Base-by-base conservation (phyloP, 768 basidiomycete species). In the Russula virescens region DNA sequence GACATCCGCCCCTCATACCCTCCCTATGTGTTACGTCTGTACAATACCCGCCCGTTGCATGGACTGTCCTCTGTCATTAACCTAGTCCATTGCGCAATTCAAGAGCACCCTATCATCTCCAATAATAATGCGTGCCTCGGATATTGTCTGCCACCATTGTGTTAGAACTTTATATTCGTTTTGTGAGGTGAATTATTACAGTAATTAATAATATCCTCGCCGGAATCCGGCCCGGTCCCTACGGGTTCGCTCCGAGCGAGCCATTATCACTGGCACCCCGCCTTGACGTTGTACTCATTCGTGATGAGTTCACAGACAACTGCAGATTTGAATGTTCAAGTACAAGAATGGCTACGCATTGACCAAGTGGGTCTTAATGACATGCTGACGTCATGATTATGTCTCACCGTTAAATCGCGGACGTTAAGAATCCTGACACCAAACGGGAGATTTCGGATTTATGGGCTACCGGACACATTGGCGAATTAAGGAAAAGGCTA, bases 401-500 rank as follows among this genome's bases (percentile, higher is more conserved):
- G 4, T 45, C 23, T 54, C 1, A n/a, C 18, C 52, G 26, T 7
- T 25, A 26, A 40, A 48, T 35, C 23, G 26, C 34, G 38, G 5
- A 31, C 8, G 35, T 38, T 35, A 21, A 86, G 84, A 85, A 85
- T 63, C 73, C 76, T 38, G 71, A 69, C 14, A 85, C 83, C 9
- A 75, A 78, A 52, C 57, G 70, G 45, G 83, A 85, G 64, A 80
- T 86, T 26, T 73, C 80, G 58, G 66, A 63, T 1, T 73, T 87
- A 10, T 79, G 79, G 77, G 68, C 75, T 40, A 70, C 72, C 13
- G 74, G 76, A 21, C 71, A 82, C 40, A 70, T 69, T 8, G 69
- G 71, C 31, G 85, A 85, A 71, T 73, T 88, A 18, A 80, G 83
- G 59, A 79, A 70, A 56, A 79, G 85, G 25, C 76, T 88, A 79